Evolutionary conservation across 129 eudicot genomes (phyloP).

Genomic region (Daucus carota): DH1_v3.0 NC_030383.2:56945001-56945500

Average conservation of each 20-base stretch:
- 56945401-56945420: conserved; percentile 58
- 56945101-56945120: background rate
- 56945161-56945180: background rate
- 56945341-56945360: conserved; percentile 79
- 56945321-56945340: conserved; percentile 7
- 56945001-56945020: background rate
- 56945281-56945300: background rate
- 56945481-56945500: background rate
- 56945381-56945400: conserved; percentile 80
- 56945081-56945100: background rate
- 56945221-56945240: background rate
- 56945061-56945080: background rate
- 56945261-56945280: background rate
- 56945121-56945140: background rate
- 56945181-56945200: background rate
- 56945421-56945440: conserved; percentile 1
- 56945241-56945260: background rate
- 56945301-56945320: background rate
- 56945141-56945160: background rate
- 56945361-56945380: conserved; percentile 60
- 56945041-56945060: background rate
- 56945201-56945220: background rate
- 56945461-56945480: background rate
- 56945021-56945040: background rate
- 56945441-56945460: background rate